These are phyloP conservation scores for Aphanomyces cochlioides DNA, from an alignment of 352 stramenopile genomes.

Conservation along the genomic window DNA sequence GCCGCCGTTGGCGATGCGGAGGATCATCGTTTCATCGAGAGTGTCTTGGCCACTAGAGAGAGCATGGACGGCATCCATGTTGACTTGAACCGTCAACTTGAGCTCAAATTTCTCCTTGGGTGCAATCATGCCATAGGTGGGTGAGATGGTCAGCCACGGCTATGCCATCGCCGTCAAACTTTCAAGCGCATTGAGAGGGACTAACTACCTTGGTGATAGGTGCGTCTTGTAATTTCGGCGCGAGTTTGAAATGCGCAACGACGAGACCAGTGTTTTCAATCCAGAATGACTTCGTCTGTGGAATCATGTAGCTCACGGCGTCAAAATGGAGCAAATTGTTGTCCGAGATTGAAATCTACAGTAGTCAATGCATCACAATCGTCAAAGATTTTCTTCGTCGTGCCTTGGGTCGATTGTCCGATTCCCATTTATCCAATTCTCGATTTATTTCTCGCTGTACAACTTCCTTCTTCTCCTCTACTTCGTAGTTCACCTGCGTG, in stretches of 20 bases:
- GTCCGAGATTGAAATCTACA: constrained; percentile 34
- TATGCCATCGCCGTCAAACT: neutral
- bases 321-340: constrained; percentile 62
- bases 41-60: constrained; percentile 89
- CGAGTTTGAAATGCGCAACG: constrained; percentile 93
- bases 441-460: constrained; percentile 93
- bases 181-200: too few relatives aligned
- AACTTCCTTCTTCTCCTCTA: constrained; percentile 83
- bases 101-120: constrained; percentile 80
- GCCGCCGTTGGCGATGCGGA: constrained; percentile 93
- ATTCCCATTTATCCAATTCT: constrained; percentile 95
- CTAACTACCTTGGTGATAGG: constrained; percentile 70
- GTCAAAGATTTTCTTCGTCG: constrained; percentile 22
- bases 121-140: constrained; percentile 86
- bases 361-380: neutral
- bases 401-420: constrained; percentile 93
- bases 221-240: constrained; percentile 84
- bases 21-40: constrained; percentile 95
- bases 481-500: constrained; percentile 81
- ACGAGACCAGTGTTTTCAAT: constrained; percentile 92
- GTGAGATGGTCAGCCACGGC: constrained; percentile 88
- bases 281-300: constrained; percentile 57
- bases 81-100: constrained; percentile 87
- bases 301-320: constrained; percentile 56
- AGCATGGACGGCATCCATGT: constrained; percentile 82